phyloP scores from a whole-genome alignment of 148 eudicot genomes.

The Rhododendron kiyosumense region DNA sequence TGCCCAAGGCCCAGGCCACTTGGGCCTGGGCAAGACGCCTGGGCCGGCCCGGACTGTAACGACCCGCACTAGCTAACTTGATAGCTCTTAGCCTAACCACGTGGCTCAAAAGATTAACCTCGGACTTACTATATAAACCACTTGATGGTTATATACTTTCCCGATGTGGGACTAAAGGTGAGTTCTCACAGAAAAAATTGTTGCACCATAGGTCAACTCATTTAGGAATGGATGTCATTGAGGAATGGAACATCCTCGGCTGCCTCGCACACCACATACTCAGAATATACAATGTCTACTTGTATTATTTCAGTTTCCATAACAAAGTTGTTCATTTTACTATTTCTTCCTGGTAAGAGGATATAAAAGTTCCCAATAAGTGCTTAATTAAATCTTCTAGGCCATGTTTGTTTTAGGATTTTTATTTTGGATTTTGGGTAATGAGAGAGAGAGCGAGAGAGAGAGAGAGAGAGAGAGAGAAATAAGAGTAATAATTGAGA shows the following conservation, averaged over 20 bases:
- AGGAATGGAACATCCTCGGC: neutral
- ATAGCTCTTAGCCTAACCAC: too few relatives aligned
- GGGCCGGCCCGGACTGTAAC: too few relatives aligned
- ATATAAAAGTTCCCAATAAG: neutral
- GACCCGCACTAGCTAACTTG: too few relatives aligned
- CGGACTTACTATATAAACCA: neutral
- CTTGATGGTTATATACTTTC: neutral
- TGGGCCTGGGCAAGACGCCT: too few relatives aligned
- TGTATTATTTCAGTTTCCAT: too few relatives aligned
- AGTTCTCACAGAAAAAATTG: neutral
- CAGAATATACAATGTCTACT: neutral
- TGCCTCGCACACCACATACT: neutral
- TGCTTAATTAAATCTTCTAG: neutral
- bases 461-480: too few relatives aligned
- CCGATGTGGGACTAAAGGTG: too few relatives aligned
- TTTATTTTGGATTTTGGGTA: too few relatives aligned
- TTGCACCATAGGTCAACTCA: neutral
- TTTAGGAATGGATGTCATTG: neutral
- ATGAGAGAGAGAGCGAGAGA: too few relatives aligned
- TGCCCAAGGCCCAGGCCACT: too few relatives aligned
- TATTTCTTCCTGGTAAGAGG: neutral
- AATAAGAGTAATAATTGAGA: neutral
- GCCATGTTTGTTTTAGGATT: too few relatives aligned
- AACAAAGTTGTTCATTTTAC: neutral
- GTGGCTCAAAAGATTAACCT: too few relatives aligned